These are phyloP conservation scores for Alternaria incomplexa DNA, from an alignment of 2,329 filamentous ascomycete genomes.

Conservation along the genomic window DNA sequence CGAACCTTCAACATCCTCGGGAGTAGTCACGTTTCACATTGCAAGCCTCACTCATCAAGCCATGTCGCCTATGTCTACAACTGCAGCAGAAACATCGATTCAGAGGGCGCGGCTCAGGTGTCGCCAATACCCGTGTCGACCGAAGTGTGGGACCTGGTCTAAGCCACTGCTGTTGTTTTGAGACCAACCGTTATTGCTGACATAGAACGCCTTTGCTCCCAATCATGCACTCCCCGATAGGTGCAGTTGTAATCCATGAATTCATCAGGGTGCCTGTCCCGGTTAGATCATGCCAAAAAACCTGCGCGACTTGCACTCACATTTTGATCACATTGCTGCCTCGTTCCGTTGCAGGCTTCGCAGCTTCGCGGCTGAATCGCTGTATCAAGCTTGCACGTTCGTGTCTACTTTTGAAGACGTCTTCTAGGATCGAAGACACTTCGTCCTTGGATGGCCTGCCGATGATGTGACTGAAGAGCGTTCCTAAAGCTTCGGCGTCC, in stretches of 20 bases:
- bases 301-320: conserved; percentile 16
- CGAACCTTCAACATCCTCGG: not conserved
- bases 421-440: not conserved
- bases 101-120: not conserved
- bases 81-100: not conserved
- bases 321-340: conserved; percentile 42
- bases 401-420: conserved; percentile 27
- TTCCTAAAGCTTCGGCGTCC: conserved; percentile 57
- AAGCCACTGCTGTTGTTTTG: not conserved
- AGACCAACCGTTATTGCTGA: not conserved
- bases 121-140: not conserved
- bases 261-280: conserved; percentile 36
- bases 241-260: conserved; percentile 53
- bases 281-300: not conserved
- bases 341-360: conserved; percentile 47
- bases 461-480: conserved; percentile 9
- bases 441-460: not conserved
- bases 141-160: not conserved
- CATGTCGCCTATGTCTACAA: not conserved
- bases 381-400: conserved; percentile 52
- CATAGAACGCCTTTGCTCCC: conserved; percentile 21
- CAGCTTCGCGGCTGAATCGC: conserved; percentile 52
- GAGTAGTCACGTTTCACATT: not conserved
- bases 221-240: conserved; percentile 47
- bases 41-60: not conserved